phyloP scores from a whole-genome alignment of 768 basidiomycete species.

The Dioszegia aurantiaca region DNA sequence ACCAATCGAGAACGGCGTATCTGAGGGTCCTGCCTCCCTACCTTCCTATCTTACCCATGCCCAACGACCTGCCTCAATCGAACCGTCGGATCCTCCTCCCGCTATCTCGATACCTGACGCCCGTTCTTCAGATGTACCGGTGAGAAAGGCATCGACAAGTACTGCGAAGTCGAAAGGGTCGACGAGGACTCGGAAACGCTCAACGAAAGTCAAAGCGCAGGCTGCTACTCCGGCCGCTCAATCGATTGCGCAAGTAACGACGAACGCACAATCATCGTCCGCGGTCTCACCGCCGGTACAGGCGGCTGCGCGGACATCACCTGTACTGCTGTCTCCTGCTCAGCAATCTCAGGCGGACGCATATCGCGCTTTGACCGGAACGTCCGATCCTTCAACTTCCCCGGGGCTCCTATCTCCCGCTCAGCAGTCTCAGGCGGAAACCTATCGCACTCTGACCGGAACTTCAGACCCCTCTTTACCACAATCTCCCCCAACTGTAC shows the following conservation, averaged over 20 bases:
- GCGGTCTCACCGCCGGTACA: background rate
- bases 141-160: too few species aligned
- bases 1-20: too few species aligned
- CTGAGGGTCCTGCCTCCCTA: too few species aligned
- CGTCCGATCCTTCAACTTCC: background rate
- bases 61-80: too few species aligned
- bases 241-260: too few species aligned
- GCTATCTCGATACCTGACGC: too few species aligned
- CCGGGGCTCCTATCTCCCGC: conserved; percentile 1
- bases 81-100: too few species aligned
- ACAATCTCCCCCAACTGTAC: too few species aligned
- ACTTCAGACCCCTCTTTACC: background rate
- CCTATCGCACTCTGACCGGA: background rate
- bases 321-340: background rate
- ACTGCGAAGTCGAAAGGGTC: background rate
- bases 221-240: background rate
- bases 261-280: too few species aligned
- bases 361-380: background rate
- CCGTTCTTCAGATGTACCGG: too few species aligned
- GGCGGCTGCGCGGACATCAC: background rate
- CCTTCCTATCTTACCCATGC: too few species aligned
- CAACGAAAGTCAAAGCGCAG: background rate
- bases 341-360: conserved; percentile 2
- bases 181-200: conserved; percentile 4
- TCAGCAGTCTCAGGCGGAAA: conserved; percentile 3